Base-by-base conservation (phyloP, 2,329 filamentous ascomycete genomes). In the Arthrinium puccinioides region DNA sequence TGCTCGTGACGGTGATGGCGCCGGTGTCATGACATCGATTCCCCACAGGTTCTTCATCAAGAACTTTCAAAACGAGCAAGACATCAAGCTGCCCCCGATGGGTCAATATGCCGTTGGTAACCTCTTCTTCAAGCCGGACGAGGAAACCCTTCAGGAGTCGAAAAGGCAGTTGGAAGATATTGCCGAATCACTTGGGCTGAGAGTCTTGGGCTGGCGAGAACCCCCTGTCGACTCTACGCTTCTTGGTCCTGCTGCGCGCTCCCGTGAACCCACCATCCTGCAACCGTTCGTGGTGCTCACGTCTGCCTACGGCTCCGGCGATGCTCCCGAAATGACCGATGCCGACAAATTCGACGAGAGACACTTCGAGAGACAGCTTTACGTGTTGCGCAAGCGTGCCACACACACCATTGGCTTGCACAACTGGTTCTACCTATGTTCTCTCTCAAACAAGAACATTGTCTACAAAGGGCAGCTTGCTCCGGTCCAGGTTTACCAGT, bases 401-500 rank as follows among this genome's bases (percentile, higher is more conserved):
- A 95, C 89, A 32, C 88, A 96, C 69, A 84, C 87, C 54, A 92
- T 96, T 59, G 89, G 90, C 42, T 76, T 96, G 39, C 87, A 94
- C 65, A 96, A 96, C 64, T 97, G 90, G 90, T 97, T 97, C 73
- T 97, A 97, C 63, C 74, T 97, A 41, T 97, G 90, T 74, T 95
- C 88, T 34, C 69, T 97, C 49, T 92, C 82, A 63, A 96, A 95
- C 79, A 89, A 89, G 68, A 97, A 97, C 70, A 97, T 97, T 66
- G 87, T 97, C 43, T 97, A 97, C 76, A 97, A 97, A 75, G 90
- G 90, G 46, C 92, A 97, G 62, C 73, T 97, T 48, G 84, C 90
- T 30, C 90, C 90, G 18, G 79, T 90, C 21, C 90, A 97, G 70
- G 90, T 97, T 36, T 97, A 97, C 67, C 84, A 94, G 60, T 97